Base-by-base conservation (phyloP, 2,329 filamentous ascomycete genomes). In the Sporothrix inflata region DNA sequence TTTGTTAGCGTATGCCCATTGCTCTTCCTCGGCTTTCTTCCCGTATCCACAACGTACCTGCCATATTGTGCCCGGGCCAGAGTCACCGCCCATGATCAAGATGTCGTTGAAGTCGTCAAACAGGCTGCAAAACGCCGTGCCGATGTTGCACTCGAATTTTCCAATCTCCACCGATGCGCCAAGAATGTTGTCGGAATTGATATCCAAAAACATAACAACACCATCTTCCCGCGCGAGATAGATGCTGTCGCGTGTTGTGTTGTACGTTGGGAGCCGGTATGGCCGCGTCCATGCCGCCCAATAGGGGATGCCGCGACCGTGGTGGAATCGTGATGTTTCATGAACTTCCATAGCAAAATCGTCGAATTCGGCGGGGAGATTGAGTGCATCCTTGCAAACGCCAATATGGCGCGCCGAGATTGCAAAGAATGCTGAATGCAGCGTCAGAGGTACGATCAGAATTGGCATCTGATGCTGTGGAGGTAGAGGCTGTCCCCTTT, bases 151-250 rank as follows among this genome's bases (percentile, higher is more conserved):
- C 69, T 88, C 85, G 75, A 93, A 89, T 68, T 86, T 85, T 8
- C 92, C 91, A 72, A 93, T 85, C 70, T 87, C 84, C 61, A 86
- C 85, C 70, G 86, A 84, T 53, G 85, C 84, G 69, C 86, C 84
- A 70, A 90, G 79, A 75, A 88, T 83, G 61, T 85, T 87, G 74
- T 83, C 84, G 6, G 85, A 85, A 57, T 88, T 87, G 73, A 93
- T 89, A 75, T 94, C 90, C 4, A 95, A 81, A 75, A 91, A 92
- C 70, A 90, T 87, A 11, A 98, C 86, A 66, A 90, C 84, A 3
- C 96, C 96, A 78, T 98, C 95, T 81, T 98, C 95, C 71, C 94
- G 89, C 12, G 92, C 92, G 19, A 99, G 83, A 78, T 96, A 97
- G 66, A 98, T 89, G 73, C 91, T 89, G 78, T 98, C 96, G 47